phyloP scores from a whole-genome alignment of 768 basidiomycete genomes.

The Mycena rosella region DNA sequence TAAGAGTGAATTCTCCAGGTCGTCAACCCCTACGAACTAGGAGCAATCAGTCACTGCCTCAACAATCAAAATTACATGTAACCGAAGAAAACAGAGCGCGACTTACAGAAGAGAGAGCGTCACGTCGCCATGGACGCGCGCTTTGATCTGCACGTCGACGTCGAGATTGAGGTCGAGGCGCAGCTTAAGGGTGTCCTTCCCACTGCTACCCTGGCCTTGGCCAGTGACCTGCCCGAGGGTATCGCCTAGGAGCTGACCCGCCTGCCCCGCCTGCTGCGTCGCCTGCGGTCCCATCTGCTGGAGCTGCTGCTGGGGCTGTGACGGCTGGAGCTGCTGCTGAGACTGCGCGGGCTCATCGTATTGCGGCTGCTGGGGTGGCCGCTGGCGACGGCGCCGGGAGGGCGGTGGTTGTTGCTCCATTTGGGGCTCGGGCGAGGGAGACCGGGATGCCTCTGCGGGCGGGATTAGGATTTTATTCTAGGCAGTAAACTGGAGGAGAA shows the following conservation, averaged over 20 bases:
- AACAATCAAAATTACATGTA: too few species aligned
- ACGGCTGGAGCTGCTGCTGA: not conserved
- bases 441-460: not conserved
- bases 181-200: slow-evolving; percentile 4
- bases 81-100: too few species aligned
- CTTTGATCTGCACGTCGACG: not conserved
- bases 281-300: not conserved
- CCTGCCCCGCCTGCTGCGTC: not conserved
- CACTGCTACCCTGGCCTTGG: not conserved
- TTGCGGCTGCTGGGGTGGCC: too few species aligned
- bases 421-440: slow-evolving; percentile 5
- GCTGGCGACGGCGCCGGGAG: slow-evolving; percentile 6
- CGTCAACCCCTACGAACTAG: too few species aligned
- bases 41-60: too few species aligned
- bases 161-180: not conserved
- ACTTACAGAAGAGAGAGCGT: not conserved
- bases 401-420: slow-evolving; percentile 2
- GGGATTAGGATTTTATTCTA: not conserved
- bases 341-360: too few species aligned
- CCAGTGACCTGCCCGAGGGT: not conserved
- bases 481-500: too few species aligned
- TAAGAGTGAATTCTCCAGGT: too few species aligned
- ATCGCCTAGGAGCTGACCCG: not conserved
- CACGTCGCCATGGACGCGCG: not conserved
- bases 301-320: not conserved